Evolutionary conservation across 371 early-diverging fungal species (phyloP).

Genomic region (Apophysomyces sp.): DNA sequence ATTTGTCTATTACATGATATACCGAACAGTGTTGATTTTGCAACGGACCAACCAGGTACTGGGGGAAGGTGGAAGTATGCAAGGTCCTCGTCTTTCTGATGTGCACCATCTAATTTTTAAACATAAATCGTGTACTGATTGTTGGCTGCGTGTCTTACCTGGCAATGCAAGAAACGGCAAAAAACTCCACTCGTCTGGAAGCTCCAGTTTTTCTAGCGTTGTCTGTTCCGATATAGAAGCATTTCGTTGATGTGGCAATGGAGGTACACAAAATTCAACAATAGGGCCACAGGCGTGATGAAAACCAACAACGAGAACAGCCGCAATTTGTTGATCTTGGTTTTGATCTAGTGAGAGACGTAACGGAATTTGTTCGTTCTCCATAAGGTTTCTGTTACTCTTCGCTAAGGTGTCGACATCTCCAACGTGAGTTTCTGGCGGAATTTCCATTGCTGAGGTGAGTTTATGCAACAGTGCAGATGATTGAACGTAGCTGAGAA

Average conservation of each 20-base stretch:
- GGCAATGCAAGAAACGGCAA: constrained; percentile 69
- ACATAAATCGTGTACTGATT: background rate
- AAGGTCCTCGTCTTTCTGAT: constrained; percentile 82
- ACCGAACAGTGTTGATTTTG: constrained; percentile 73
- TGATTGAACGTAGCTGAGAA: too few species aligned
- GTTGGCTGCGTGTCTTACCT: constrained; percentile 39
- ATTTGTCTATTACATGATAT: constrained; percentile 87
- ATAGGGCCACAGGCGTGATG: constrained; percentile 69
- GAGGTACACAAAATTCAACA: constrained; percentile 74
- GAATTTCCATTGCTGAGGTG: background rate
- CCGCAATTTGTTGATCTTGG: constrained; percentile 41
- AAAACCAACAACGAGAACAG: constrained; percentile 48
- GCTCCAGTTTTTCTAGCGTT: constrained; percentile 49
- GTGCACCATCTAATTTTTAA: constrained; percentile 68
- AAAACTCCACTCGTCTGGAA: constrained; percentile 82
- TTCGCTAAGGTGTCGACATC: background rate
- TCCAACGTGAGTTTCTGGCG: background rate
- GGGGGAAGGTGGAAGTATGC: constrained; percentile 87
- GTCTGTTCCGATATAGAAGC: constrained; percentile 19
- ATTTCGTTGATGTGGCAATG: constrained; percentile 53
- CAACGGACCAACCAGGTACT: constrained; percentile 62
- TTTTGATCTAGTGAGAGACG: constrained; percentile 27
- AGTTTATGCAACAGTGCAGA: too few species aligned
- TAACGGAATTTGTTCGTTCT: background rate
- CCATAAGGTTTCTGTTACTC: background rate